Evolutionary conservation across 1,139 yeast genomes (phyloP), one percentile per base, ranked within the genome.

Genomic region (Hyphopichia fennica): DNA sequence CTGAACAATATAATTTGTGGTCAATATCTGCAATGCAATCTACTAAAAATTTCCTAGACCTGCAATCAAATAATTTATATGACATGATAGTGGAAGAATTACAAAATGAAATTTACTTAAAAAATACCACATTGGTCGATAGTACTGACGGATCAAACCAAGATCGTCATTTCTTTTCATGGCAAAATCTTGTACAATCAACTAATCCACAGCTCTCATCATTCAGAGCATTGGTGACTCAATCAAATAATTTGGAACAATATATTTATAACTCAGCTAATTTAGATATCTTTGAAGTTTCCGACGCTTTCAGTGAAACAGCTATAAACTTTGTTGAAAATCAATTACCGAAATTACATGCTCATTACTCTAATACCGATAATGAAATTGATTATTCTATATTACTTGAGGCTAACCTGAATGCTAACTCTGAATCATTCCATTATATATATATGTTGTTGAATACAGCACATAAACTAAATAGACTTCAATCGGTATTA

Each of bases 71-170:
- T 55, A 75, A 76, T 41, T 63, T 91, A 37, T 85, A 86, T 54
- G 89, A 84, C 43, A 81, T 81, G 55, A 69, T 90, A 22, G 69
- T 88, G 17, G 96, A 87, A 49, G 96, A 90, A 57, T 67, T 90
- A 35, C 84, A 82, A 47, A 79, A 75, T 44, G 87, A 88, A 45
- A 69, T 90, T 16, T 91, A 87, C 57, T 69, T 87, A 42, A 86
- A 84, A 52, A 55, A 53, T 36, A 45, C 46, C 9, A 39, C 45
- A 9, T 19, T 44, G 7, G 38, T 48, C 39, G 39, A 33, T 19
- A 39, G 34, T 29, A 6, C 38, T 14, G 38, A 40, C 18, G 41
- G 43, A 3, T 28, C 42, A 14, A 41, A 33, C 16, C 35, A 11
- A 35, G 41, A 36, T 16, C 46, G 46, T n/a, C 37, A 35, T 8